Base-by-base conservation (phyloP, 2,329 filamentous ascomycete genomes). In the Geoglossum cookeanum region DNA sequence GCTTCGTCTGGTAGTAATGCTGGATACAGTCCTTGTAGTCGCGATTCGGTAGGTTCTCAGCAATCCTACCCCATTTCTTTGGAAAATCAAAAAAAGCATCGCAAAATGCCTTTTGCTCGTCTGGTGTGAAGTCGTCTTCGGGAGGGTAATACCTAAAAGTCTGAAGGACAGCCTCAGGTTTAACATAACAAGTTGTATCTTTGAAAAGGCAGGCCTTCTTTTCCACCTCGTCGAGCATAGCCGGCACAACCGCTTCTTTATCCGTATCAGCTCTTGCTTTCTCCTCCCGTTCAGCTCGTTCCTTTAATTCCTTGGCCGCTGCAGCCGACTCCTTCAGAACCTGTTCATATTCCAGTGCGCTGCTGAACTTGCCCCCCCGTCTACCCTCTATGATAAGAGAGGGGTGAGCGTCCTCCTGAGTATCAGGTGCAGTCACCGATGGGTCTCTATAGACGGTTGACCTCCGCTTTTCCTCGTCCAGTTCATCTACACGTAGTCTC, bases 1-100 rank as follows among this genome's bases (percentile, higher is more conserved):
- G 68, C 61, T 76, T 76, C 3, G 73, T 76, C 57, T 73, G 64
- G 60, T 76, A 76, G 60, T 76, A 76, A 61, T 76, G 74, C 56
- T 70, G 63, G 55, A 76, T 74, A 59, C 74, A 76, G 57, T 75
- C 69, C 61, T 72, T 68, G 64, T 72, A 75, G 42, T 69, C 68
- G 27, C 74, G 70, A 11, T 69, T 70, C 39, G 72, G 71, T 30
- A 75, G 61, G 29, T 68, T 65, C 55, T 74, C 71, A 2, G 74
- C 74, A 59, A 76, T 76, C 61, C 73, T 74, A 27, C 74, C 72
- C 71, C 73, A 76, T 65, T 72, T 73, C 66, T 76, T 76, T 2
- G 74, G 74, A 57, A 70, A 64, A 3, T 69, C 66, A 67, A 74
- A 71, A 60, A 75, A 76, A 15, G 72, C 71, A 57, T 73, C 67